phyloP scores from a whole-genome alignment of 805 yeast genomes.

The Myxozyma neglecta region DNA sequence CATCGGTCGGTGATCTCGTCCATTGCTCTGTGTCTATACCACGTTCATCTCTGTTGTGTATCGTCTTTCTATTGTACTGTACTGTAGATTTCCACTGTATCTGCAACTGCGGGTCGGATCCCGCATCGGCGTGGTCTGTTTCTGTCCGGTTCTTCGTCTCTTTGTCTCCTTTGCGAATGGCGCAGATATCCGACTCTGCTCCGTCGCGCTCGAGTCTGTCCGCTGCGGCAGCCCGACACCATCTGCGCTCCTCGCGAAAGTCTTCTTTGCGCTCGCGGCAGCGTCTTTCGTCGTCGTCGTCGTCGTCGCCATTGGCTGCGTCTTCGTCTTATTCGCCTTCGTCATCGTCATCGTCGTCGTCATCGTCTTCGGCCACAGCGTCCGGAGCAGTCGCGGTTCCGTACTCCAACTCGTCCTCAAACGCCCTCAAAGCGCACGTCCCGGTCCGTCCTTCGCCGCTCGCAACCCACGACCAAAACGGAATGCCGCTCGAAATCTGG shows the following conservation, averaged over 20 bases:
- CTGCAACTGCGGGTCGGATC: too few species aligned
- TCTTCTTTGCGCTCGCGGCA: conserved; percentile 1
- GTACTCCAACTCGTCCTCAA: conserved; percentile 7
- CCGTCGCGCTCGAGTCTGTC: not conserved
- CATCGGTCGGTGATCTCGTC: too few species aligned
- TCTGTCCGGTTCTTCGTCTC: not conserved
- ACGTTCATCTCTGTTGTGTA: too few species aligned
- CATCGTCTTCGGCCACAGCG: not conserved
- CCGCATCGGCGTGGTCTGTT: too few species aligned
- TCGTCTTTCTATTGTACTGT: too few species aligned
- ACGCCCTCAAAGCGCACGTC: conserved; percentile 20
- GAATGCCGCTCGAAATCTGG: conserved; percentile 55
- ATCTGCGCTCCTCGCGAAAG: not conserved
- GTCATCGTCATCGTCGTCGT: not conserved
- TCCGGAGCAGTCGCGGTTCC: conserved; percentile 13
- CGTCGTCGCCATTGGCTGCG: not conserved
- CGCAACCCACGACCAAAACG: conserved; percentile 28
- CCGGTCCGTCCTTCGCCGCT: conserved; percentile 34
- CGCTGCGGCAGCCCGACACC: not conserved
- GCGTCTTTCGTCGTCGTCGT: not conserved
- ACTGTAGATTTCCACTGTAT: too few species aligned
- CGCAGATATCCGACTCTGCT: not conserved
- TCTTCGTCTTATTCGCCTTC: not conserved
- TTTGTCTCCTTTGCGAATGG: not conserved
- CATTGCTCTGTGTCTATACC: too few species aligned